Conservation (phyloP, 2,329 filamentous ascomycete species). For the Aureobasidium zeae region DNA sequence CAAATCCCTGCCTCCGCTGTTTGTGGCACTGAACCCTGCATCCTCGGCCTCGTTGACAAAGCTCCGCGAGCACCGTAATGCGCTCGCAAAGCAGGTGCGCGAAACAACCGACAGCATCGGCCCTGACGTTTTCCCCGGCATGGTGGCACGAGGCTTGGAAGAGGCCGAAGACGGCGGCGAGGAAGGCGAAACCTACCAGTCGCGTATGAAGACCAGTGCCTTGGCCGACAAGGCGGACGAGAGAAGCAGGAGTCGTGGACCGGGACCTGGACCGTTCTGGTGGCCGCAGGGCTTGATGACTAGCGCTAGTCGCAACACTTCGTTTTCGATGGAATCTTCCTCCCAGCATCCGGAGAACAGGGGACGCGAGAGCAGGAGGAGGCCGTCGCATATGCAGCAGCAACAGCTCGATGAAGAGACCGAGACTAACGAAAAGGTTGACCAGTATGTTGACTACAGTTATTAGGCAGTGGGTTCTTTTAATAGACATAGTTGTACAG, state of each 20-base stretch:
- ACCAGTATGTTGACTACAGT: constrained; percentile 9
- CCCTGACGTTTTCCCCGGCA: constrained; percentile 74
- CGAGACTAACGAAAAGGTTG: constrained; percentile 6
- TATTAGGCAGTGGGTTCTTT: not conserved
- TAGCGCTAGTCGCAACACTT: not conserved
- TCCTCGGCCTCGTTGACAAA: constrained; percentile 76
- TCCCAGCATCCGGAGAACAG: not conserved
- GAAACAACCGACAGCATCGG: constrained; percentile 90
- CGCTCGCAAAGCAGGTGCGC: constrained; percentile 73
- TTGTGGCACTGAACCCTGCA: constrained; percentile 74
- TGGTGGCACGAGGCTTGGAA: constrained; percentile 58
- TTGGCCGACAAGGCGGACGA: constrained; percentile 6
- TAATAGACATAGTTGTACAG: not conserved
- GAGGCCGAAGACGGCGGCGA: not conserved
- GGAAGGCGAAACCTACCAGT: constrained; percentile 3
- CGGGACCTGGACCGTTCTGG: not conserved
- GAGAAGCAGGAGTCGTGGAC: constrained; percentile 8
- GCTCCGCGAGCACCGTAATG: constrained; percentile 61
- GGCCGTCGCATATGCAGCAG: not conserved
- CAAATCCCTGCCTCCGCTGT: constrained; percentile 82
- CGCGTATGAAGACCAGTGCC: constrained; percentile 8
- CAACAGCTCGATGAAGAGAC: not conserved
- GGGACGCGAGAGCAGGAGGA: too few species aligned
- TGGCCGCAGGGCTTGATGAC: constrained; percentile 1
- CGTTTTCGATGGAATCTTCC: not conserved